Percentiles rank a stretch among this genome's conserved stretches.
Evolutionary conservation across 192 early-diverging fungal species (phyloP).

Genomic region (Backusella tuberculispora): DNA sequence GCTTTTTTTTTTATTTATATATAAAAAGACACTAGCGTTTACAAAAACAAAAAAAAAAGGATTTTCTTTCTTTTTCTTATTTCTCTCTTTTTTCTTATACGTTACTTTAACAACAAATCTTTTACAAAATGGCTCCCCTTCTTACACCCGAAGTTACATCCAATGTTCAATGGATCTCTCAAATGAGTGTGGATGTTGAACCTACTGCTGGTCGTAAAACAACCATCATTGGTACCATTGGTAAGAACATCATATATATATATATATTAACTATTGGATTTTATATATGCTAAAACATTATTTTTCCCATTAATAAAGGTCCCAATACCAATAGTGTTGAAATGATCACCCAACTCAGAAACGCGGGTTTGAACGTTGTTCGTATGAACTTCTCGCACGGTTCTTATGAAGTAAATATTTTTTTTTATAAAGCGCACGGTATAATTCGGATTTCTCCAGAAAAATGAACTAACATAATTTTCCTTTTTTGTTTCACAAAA

Average conservation of each 20-base stretch:
- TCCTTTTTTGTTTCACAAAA: conserved; percentile 13
- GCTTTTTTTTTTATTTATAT: background rate
- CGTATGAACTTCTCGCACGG: conserved; percentile 77
- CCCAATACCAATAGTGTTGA: conserved; percentile 83
- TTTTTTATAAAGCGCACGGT: background rate
- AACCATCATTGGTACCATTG: conserved; percentile 84
- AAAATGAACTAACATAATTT: background rate
- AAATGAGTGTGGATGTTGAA: conserved; percentile 63
- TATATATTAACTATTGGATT: background rate
- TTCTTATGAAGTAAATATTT: conserved; percentile 50
- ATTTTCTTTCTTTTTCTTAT: background rate
- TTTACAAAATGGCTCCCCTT: conserved; percentile 1
- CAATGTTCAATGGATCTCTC: conserved; percentile 74
- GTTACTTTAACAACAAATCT: background rate
- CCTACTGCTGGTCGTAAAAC: conserved; percentile 71
- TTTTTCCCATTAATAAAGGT: conserved; percentile 16
- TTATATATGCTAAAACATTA: background rate
- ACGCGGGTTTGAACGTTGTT: conserved; percentile 83
- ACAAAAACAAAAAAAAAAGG: no score
- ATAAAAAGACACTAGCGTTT: background rate
- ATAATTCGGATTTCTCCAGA: background rate
- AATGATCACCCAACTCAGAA: conserved; percentile 73
- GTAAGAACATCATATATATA: conserved; percentile 33
- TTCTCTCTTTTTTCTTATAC: background rate
- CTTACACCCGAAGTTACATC: conserved; percentile 48